phyloP scores from a whole-genome alignment of 192 early-diverging fungal genomes.

The Coemansia sp. region DNA sequence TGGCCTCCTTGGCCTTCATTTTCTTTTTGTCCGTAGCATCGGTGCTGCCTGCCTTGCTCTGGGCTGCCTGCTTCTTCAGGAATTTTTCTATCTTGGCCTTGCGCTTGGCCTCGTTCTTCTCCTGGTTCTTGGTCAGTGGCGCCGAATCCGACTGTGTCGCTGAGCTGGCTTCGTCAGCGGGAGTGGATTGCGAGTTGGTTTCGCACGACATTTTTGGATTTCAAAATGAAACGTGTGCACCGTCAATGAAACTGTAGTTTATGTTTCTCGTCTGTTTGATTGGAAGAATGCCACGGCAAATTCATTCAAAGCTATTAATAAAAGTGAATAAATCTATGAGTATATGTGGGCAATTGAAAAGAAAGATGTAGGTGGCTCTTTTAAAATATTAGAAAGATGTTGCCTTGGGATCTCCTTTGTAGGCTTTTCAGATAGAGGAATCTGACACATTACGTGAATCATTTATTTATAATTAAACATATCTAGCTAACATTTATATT shows the following conservation, averaged over 20 bases:
- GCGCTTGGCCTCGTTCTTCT: conserved; percentile 89
- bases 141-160: background rate
- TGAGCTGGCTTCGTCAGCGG: background rate
- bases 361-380: too few species aligned
- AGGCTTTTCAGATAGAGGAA: too few species aligned
- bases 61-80: conserved; percentile 77
- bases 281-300: too few species aligned
- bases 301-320: too few species aligned
- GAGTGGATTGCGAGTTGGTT: background rate
- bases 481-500: too few species aligned
- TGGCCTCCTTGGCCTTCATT: conserved; percentile 23
- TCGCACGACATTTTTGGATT: conserved; percentile 11
- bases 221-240: background rate
- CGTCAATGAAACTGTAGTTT: background rate
- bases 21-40: background rate
- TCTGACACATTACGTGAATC: too few species aligned
- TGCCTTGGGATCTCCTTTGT: too few species aligned
- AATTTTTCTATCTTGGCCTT: conserved; percentile 93
- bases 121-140: conserved; percentile 75
- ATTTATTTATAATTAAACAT: too few species aligned
- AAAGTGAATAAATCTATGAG: too few species aligned
- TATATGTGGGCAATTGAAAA: too few species aligned
- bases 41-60: conserved; percentile 7
- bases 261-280: background rate
- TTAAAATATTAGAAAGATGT: too few species aligned